phyloP scores from a whole-genome alignment of 805 yeast genomes.

The Pichia californica region DNA sequence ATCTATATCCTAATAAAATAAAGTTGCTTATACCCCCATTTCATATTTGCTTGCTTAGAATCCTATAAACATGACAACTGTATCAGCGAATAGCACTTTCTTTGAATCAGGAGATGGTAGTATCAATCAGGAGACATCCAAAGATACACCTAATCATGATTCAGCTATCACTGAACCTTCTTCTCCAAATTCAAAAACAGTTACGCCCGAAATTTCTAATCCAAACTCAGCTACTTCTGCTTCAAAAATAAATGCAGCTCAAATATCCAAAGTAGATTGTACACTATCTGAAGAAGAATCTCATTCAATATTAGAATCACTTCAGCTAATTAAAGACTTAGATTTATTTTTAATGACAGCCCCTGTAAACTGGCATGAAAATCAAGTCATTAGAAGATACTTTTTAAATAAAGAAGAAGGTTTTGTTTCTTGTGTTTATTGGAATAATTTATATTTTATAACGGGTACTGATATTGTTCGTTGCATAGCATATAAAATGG shows the following conservation, averaged over 20 bases:
- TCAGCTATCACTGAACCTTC: not conserved
- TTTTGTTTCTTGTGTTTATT: slow-evolving; percentile 84
- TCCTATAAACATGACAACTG: not conserved
- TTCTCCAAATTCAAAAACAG: too few relatives aligned
- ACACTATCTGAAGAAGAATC: not conserved
- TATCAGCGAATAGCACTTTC: not conserved
- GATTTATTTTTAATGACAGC: slow-evolving; percentile 88
- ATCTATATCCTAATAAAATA: too few relatives aligned
- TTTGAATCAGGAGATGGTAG: slow-evolving; percentile 1
- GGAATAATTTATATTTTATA: slow-evolving; percentile 84
- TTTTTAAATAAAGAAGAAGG: slow-evolving; percentile 84
- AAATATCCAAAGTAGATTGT: not conserved
- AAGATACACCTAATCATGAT: not conserved
- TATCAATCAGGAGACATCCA: not conserved
- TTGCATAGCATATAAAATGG: slow-evolving; percentile 81
- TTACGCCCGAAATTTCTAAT: too few relatives aligned
- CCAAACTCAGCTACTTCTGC: not conserved
- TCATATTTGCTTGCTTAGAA: too few relatives aligned
- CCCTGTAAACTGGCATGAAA: slow-evolving; percentile 88
- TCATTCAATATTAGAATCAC: slow-evolving; percentile 29
- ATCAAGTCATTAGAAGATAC: slow-evolving; percentile 81
- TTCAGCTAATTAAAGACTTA: slow-evolving; percentile 70
- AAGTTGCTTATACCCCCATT: too few relatives aligned
- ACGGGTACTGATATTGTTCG: slow-evolving; percentile 97
- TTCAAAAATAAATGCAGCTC: not conserved